Evolutionary conservation across 257 asterid species (phyloP).

Genomic region (Nicotiana knightiana): DNA sequence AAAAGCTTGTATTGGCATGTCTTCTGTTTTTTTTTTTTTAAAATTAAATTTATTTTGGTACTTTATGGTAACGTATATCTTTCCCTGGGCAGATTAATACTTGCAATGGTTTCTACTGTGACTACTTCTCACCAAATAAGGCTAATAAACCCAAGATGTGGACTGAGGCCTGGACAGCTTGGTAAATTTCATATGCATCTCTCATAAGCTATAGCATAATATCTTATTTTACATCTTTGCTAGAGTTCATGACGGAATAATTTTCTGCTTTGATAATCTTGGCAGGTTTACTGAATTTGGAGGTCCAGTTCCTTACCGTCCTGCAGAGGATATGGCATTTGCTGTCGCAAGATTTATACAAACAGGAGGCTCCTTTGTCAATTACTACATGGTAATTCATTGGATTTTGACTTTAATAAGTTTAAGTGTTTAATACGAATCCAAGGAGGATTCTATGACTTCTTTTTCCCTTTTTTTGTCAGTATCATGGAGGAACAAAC

Average conservation of each 20-base stretch:
- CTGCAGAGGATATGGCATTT: slow-evolving; percentile 94
- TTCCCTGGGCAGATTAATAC: slow-evolving; percentile 63
- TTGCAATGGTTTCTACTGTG: slow-evolving; percentile 96
- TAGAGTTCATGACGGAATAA: not conserved
- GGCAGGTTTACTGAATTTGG: slow-evolving; percentile 93
- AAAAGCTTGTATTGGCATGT: not conserved
- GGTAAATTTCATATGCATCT: slow-evolving; percentile 36
- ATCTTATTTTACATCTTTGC: not conserved
- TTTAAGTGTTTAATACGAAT: not conserved
- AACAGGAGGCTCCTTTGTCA: slow-evolving; percentile 79
- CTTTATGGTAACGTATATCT: not conserved
- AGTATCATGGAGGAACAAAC: slow-evolving; percentile 53
- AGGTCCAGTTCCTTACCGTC: slow-evolving; percentile 91
- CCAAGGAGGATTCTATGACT: not conserved
- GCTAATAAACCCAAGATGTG: slow-evolving; percentile 91
- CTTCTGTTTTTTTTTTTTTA: not conserved
- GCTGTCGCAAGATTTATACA: slow-evolving; percentile 88
- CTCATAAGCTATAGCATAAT: not conserved
- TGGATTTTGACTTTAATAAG: not conserved
- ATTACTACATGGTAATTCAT: slow-evolving; percentile 78
- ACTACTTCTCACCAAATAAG: slow-evolving; percentile 84
- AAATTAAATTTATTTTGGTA: not conserved
- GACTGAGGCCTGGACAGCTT: slow-evolving; percentile 99
- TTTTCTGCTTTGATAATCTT: not conserved
- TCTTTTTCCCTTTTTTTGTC: not conserved